Conservation (phyloP, 768 basidiomycete species). For the Kondoa subrosea region DNA sequence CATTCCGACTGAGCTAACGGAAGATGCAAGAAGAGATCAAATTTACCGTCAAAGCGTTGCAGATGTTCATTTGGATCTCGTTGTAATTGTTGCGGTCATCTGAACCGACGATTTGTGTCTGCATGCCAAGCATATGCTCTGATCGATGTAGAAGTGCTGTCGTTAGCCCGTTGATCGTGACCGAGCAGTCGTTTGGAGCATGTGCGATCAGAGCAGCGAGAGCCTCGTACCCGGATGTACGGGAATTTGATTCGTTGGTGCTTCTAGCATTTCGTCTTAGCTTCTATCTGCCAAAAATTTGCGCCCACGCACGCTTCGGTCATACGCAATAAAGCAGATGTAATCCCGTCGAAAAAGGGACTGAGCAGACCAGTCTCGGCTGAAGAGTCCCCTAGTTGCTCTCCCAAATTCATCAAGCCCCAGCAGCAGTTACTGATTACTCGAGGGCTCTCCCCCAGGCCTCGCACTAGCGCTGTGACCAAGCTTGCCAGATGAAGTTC, state of each 20-base stretch:
- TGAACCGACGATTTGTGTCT: conserved; percentile 81
- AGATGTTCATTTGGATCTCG: conserved; percentile 88
- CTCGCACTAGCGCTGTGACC: conserved; percentile 62
- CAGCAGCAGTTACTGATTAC: conserved; percentile 90
- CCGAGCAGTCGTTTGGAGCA: conserved; percentile 58
- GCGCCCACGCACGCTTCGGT: conserved; percentile 56
- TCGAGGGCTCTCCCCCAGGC: conserved; percentile 57
- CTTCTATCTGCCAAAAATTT: background rate
- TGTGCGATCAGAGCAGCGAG: conserved; percentile 73
- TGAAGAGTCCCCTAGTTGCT: conserved; percentile 60
- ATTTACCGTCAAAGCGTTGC: conserved; percentile 69
- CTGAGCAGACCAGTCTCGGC: conserved; percentile 55
- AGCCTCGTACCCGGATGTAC: conserved; percentile 91
- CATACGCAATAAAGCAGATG: conserved; percentile 62
- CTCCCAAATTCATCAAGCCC: conserved; percentile 86
- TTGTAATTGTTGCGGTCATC: conserved; percentile 99
- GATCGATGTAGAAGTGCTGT: conserved; percentile 72
- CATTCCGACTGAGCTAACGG: background rate
- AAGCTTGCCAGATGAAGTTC: conserved; percentile 73
- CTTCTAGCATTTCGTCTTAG: conserved; percentile 33
- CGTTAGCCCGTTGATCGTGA: conserved; percentile 63
- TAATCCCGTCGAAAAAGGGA: conserved; percentile 72
- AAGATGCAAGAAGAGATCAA: background rate
- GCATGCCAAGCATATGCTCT: conserved; percentile 69
- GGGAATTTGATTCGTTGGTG: conserved; percentile 75